Evolutionary conservation across 2,329 filamentous ascomycete species (phyloP), one percentile per base, ranked within the genome.

Genomic region (Aspergillus unguis): DNA sequence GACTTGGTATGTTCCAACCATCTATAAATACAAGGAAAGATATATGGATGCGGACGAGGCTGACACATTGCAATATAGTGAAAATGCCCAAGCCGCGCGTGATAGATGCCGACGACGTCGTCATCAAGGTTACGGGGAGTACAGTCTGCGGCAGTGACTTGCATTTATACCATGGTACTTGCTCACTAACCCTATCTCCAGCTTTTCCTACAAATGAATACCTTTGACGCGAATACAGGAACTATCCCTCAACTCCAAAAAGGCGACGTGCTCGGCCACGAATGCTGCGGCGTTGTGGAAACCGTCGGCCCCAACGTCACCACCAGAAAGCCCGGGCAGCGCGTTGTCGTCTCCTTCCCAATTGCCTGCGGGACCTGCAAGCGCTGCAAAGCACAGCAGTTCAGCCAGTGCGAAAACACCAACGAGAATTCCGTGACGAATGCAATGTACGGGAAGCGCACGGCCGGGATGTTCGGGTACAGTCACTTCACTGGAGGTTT

Each of bases 281-380:
- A 81, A 56, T 81, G 78, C 62, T 79, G 77, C 58, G 79, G 79
- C 23, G 61, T 77, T 2, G 73, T 81, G 3, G 77, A 80, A 32
- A 72, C 78, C 44, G 73, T 85, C 1, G 86, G 86, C 0, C 67
- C 80, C 0, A 75, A 57, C 0, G 77, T 84, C 3, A 80, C 70
- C 45, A 79, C 78, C 3, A 68, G 85, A 44, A 71, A 83, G 54
- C 70, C 76, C 6, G 86, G 85, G 10, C 80, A 84, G 59, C 77
- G 90, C 29, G 91, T 94, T 23, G 90, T 95, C 1, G 90, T 87
- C 0, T 88, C 85, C 7, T 95, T 95, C 76, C 90, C 94, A 69
- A 94, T 95, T 65, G 88, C 90, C 6, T 73, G 77, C 58, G 76
- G 76, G 0, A 49, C 69, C 35, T 95, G 91, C 75, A 86, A 83